Evolutionary conservation across 1,139 yeast genomes (phyloP).

Genomic region (Pichia sp.): DNA sequence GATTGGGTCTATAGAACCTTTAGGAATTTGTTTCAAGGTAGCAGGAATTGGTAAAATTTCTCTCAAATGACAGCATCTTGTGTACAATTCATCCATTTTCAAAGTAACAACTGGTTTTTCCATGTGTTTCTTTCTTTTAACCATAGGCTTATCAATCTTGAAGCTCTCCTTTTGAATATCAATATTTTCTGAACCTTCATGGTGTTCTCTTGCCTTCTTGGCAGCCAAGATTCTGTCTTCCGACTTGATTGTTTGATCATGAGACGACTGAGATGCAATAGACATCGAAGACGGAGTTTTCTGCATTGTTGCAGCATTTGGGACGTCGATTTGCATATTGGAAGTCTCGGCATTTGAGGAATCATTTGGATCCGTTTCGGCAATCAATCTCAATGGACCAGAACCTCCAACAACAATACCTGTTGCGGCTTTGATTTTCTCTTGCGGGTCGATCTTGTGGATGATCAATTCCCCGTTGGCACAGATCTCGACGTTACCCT

Average conservation of each 20-base stretch:
- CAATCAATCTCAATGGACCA: slow-evolving; percentile 49
- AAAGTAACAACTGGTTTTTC: slow-evolving; percentile 47
- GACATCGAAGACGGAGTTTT: slow-evolving; percentile 19
- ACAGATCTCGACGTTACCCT: slow-evolving; percentile 71
- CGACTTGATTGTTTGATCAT: slow-evolving; percentile 27
- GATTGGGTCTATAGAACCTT: slow-evolving; percentile 65
- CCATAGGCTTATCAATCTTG: slow-evolving; percentile 50
- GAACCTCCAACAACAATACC: slow-evolving; percentile 80
- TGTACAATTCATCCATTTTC: slow-evolving; percentile 65
- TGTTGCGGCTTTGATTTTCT: slow-evolving; percentile 47
- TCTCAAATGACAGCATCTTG: slow-evolving; percentile 88
- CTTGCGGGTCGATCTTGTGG: slow-evolving; percentile 61
- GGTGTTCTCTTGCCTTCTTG: slow-evolving; percentile 26
- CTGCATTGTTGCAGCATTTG: slow-evolving; percentile 36
- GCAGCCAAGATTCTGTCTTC: slow-evolving; percentile 31
- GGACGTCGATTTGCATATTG: slow-evolving; percentile 19
- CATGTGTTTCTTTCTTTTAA: slow-evolving; percentile 37
- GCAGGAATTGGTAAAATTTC: slow-evolving; percentile 94
- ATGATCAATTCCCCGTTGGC: slow-evolving; percentile 57
- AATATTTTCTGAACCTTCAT: slow-evolving; percentile 16
- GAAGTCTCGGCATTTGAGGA: neutral
- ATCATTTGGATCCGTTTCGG: slow-evolving; percentile 9
- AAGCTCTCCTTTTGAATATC: slow-evolving; percentile 27
- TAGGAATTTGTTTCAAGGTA: slow-evolving; percentile 70
- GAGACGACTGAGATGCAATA: slow-evolving; percentile 19